Conservation (phyloP, 331 rosid genomes). For the Saraca asoca region DNA sequence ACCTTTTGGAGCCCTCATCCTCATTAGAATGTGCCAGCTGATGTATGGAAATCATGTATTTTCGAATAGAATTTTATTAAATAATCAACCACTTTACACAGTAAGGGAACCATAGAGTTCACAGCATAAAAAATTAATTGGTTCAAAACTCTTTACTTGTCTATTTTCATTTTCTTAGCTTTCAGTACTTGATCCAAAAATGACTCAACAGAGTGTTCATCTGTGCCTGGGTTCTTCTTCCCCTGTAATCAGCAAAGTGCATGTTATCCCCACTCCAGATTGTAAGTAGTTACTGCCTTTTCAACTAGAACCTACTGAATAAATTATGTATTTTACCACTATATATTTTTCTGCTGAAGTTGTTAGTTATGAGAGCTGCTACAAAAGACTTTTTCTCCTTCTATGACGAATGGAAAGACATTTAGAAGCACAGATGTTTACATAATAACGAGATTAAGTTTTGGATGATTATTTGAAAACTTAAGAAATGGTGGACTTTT, state of each 20-base stretch:
- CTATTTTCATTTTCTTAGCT: slow-evolving; percentile 89
- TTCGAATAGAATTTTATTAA: too few species aligned
- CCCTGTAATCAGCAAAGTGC: slow-evolving; percentile 60
- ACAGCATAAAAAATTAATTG: slow-evolving; percentile 13
- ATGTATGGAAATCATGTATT: slow-evolving; percentile 14
- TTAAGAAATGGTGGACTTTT: neutral
- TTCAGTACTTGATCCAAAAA: slow-evolving; percentile 70
- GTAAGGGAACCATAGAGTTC: slow-evolving; percentile 12
- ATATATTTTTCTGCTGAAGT: neutral
- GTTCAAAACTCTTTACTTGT: slow-evolving; percentile 54
- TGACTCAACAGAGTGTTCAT: slow-evolving; percentile 54
- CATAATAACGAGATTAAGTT: neutral
- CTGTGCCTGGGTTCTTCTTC: slow-evolving; percentile 89
- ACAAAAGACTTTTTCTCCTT: slow-evolving; percentile 2
- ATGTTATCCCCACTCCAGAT: slow-evolving; percentile 12
- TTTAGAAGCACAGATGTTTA: slow-evolving; percentile 4
- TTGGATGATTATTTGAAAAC: slow-evolving; percentile 6
- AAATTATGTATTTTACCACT: neutral
- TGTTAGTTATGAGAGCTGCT: neutral
- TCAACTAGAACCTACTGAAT: neutral
- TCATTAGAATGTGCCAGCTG: slow-evolving; percentile 97
- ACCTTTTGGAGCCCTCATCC: slow-evolving; percentile 78
- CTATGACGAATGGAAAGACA: slow-evolving; percentile 7
- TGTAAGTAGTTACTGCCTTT: neutral
- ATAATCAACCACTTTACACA: neutral